Conservation (phyloP, 208 protist genomes). For the Wallacemonas collosoma region DNA sequence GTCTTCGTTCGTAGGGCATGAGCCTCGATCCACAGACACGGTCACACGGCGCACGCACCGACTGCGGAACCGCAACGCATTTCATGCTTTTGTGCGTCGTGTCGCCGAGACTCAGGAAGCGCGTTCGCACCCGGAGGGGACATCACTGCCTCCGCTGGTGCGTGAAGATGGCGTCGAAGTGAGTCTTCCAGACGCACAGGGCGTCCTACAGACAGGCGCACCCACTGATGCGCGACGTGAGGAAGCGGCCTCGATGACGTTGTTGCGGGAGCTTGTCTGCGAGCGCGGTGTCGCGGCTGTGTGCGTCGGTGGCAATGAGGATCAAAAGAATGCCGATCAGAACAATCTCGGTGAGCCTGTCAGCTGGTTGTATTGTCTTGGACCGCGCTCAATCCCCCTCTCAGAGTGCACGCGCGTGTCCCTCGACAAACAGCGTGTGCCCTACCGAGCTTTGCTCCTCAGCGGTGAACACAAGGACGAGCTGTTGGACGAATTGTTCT, state of each 20-base stretch:
- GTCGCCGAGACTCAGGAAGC: too few species aligned
- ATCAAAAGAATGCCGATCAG: conserved; percentile 34
- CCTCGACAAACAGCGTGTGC: conserved; percentile 33
- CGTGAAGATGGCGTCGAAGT: too few species aligned
- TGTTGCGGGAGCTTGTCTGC: neutral
- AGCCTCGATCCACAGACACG: neutral
- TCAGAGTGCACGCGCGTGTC: conserved; percentile 32
- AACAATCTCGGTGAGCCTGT: conserved; percentile 45
- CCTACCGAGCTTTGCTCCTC: conserved; percentile 21
- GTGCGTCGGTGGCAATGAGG: conserved; percentile 47
- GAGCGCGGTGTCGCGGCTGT: conserved; percentile 24
- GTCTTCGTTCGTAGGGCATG: too few species aligned
- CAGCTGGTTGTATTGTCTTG: conserved; percentile 42
- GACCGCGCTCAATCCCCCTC: conserved; percentile 30
- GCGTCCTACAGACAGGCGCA: neutral
- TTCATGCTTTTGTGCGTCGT: neutral
- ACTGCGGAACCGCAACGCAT: neutral
- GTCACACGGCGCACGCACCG: neutral
- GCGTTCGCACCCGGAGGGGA: too few species aligned
- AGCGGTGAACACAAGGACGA: conserved; percentile 27
- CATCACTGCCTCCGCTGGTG: too few species aligned
- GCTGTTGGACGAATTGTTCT: conserved; percentile 60
- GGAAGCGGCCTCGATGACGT: too few species aligned
- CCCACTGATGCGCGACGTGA: neutral
- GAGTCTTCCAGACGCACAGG: too few species aligned